Evolutionary conservation across 495 filamentous ascomycete species (phyloP), one percentile per base, ranked within the genome.

Genomic region (Daldinia childiae): DNA sequence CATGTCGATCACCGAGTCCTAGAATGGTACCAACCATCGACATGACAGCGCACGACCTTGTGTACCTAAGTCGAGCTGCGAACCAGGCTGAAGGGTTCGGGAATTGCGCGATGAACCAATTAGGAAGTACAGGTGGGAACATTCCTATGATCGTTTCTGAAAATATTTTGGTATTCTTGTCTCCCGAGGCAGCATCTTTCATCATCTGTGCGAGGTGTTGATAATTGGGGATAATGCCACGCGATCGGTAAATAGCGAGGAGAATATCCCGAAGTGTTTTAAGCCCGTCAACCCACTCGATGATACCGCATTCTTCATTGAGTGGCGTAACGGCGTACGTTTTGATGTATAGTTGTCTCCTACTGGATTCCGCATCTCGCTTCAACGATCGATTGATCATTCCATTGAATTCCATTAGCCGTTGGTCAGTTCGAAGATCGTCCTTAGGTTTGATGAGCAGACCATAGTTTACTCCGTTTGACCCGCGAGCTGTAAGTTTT

Each of bases 231-330:
- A 68, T 57, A 58, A 95, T 85, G 24, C 88, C 87, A 62, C 89
- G 90, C 69, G 92, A 85, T 68, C 89, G 89, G 74, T 98, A 93
- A 56, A 91, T 83, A 59, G 83, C 87, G 56, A 96, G 84, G 51
- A 99, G 82, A 77, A 98, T 97, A 68, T 99, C 95, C 59, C 95
- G 92, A 62, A 98, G 84, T 17, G 95, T 94, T 69, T 93, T 94
- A 63, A 98, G 89, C 30, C 95, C 94, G 71, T 98, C 93, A n/a
- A 99, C 93, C 95, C 95, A 99, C 81, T 99, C 94, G 70, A 99
- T 97, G 56, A 97, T 88, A 65, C 95, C 95, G 74, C 95, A 98
- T 80, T 98, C 95, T 79, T 99, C 95, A 75, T 98, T 98, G 51
- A 99, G 81, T 11, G 95, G 95, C 4, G 95, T 98, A 32, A 99